Conservation (phyloP, 2,329 filamentous ascomycete genomes). For the Xylariomycetidae sp. region DNA sequence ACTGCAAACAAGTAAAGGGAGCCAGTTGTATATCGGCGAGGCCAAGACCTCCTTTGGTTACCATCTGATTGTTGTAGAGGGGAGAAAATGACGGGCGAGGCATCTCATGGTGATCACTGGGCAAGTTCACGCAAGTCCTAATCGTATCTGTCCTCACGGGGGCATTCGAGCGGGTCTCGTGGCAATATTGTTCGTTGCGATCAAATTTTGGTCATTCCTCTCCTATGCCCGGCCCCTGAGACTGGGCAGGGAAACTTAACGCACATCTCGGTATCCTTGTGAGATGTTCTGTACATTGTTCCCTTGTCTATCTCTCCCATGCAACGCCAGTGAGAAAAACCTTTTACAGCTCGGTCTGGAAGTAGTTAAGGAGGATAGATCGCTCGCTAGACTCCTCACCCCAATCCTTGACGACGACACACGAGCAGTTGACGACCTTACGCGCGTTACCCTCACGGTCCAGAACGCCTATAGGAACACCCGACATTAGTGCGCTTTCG, state of each 20-base stretch:
- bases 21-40: constrained; percentile 59
- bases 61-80: constrained; percentile 74
- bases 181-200: too few species aligned
- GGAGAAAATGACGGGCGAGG: constrained; percentile 43
- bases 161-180: too few species aligned
- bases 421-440: constrained; percentile 99
- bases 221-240: too few species aligned
- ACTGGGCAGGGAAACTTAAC: too few species aligned
- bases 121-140: too few species aligned
- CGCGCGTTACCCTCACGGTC: constrained; percentile 99
- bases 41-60: constrained; percentile 73
- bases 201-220: too few species aligned
- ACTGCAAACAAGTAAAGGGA: constrained; percentile 48
- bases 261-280: too few species aligned
- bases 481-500: constrained; percentile 26
- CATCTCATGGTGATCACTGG: too few species aligned
- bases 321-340: constrained; percentile 28
- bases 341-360: constrained; percentile 80
- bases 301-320: constrained; percentile 23
- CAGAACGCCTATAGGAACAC: constrained; percentile 67
- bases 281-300: too few species aligned
- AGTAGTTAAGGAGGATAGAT: constrained; percentile 99
- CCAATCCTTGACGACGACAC: constrained; percentile 99
- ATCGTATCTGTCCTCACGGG: too few species aligned
- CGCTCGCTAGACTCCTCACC: constrained; percentile 99